Percentiles rank a stretch among this genome's conserved stretches.
These are phyloP conservation scores for Venturia effusa DNA, from an alignment of 2,329 filamentous ascomycete species.

Conservation along the genomic window DNA sequence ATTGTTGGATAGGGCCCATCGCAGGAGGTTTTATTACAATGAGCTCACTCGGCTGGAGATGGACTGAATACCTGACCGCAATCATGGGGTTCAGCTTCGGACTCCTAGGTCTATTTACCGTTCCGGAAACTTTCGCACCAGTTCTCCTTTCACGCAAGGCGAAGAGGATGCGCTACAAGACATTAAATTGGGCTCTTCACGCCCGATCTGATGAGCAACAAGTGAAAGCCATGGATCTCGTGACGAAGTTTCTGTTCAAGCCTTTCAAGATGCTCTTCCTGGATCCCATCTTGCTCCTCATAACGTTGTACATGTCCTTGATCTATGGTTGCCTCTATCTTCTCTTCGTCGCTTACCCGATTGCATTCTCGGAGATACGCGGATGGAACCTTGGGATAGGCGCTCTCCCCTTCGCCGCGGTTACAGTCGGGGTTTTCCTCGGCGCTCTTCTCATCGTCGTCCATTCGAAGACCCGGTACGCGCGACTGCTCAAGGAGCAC, in stretches of 20 bases:
- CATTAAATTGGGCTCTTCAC: slow-evolving; percentile 36
- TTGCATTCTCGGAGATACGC: slow-evolving; percentile 31
- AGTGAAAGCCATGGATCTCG: slow-evolving; percentile 28
- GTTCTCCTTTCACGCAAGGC: slow-evolving; percentile 40
- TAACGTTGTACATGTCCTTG: slow-evolving; percentile 33
- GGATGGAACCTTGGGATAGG: slow-evolving; percentile 30
- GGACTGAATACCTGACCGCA: slow-evolving; percentile 45
- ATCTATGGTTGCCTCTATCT: slow-evolving; percentile 37
- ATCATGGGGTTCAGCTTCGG: slow-evolving; percentile 30
- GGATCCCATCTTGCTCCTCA: slow-evolving; percentile 37
- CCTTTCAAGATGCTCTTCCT: slow-evolving; percentile 35
- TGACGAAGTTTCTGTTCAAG: slow-evolving; percentile 33
- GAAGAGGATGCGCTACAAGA: slow-evolving; percentile 35
- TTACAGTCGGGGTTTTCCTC: slow-evolving; percentile 30
- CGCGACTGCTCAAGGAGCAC: slow-evolving; percentile 19
- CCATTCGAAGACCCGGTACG: slow-evolving; percentile 26
- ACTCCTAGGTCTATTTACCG: slow-evolving; percentile 33
- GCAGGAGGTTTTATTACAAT: slow-evolving; percentile 40
- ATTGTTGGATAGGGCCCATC: slow-evolving; percentile 29
- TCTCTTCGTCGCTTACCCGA: slow-evolving; percentile 38
- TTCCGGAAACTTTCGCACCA: slow-evolving; percentile 41
- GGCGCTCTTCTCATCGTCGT: slow-evolving; percentile 23
- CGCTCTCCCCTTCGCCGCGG: slow-evolving; percentile 32
- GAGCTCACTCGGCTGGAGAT: slow-evolving; percentile 43
- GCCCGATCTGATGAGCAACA: slow-evolving; percentile 33